Evolutionary conservation across 176 grass and related monocot genomes (phyloP).

Genomic region (Saccharum officinarum): DNA sequence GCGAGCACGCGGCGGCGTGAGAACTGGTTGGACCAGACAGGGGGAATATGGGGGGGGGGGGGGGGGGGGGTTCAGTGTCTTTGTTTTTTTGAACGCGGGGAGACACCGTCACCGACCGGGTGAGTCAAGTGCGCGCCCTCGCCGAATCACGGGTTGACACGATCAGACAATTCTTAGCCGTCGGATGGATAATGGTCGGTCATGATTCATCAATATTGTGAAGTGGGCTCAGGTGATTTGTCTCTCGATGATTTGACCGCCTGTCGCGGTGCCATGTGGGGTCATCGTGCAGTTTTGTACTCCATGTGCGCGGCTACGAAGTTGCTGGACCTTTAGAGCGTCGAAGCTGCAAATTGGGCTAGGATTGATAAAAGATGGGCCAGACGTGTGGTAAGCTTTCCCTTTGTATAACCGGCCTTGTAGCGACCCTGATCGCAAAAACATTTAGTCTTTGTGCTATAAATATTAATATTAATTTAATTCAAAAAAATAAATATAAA

Average conservation of each 20-base stretch:
- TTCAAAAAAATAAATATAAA: no score
- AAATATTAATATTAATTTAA: no score
- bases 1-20: background rate
- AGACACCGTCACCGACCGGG: background rate
- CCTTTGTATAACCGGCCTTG: no score
- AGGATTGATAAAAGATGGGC: background rate
- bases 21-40: no score
- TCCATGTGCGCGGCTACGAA: background rate
- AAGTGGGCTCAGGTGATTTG: background rate
- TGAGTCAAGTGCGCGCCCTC: background rate
- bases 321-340: background rate
- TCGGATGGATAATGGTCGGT: background rate
- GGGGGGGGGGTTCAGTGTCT: background rate
- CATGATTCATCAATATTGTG: fast-evolving
- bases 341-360: background rate
- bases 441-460: no score
- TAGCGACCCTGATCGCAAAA: no score
- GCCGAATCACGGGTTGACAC: background rate
- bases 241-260: background rate
- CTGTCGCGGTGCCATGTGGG: background rate
- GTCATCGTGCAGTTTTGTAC: background rate
- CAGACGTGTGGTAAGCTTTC: background rate
- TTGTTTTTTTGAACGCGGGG: slow-evolving; percentile 31
- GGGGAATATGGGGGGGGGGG: no score
- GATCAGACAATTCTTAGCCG: background rate